These are phyloP conservation scores for Hysterium pulicare DNA, from an alignment of 2,329 filamentous ascomycete species.

Conservation along the genomic window DNA sequence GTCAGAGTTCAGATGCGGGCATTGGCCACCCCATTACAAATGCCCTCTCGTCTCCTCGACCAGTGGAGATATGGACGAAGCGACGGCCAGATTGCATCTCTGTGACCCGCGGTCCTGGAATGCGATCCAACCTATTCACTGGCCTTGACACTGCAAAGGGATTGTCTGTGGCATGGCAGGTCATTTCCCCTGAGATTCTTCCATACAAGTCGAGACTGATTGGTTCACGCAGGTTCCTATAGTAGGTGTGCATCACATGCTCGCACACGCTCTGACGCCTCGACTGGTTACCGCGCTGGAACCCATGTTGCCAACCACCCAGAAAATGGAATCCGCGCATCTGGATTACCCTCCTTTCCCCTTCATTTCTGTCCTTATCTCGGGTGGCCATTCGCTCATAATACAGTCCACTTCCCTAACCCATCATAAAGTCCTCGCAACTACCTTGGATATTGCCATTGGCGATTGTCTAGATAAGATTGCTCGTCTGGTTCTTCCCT, in stretches of 20 bases:
- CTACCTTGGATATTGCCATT: conserved; percentile 76
- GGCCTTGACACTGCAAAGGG: conserved; percentile 86
- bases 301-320: conserved; percentile 3
- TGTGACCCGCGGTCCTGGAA: conserved; percentile 86
- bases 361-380: conserved; percentile 84
- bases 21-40: background rate
- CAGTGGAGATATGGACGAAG: conserved; percentile 3
- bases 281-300: conserved; percentile 66
- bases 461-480: conserved; percentile 89
- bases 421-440: conserved; percentile 69
- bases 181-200: conserved; percentile 7
- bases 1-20: background rate
- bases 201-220: background rate
- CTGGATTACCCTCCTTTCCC: conserved; percentile 61
- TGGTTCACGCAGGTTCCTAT: conserved; percentile 68
- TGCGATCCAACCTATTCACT: conserved; percentile 71
- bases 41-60: background rate
- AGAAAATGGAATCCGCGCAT: conserved; percentile 4
- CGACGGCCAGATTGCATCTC: conserved; percentile 75
- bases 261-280: conserved; percentile 88
- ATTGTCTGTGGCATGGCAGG: conserved; percentile 73
- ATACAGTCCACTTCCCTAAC: conserved; percentile 67
- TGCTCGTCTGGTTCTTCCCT: conserved; percentile 71
- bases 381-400: conserved; percentile 87
- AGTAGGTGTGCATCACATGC: conserved; percentile 93